Percentiles rank a stretch among this genome's conserved stretches.
Evolutionary conservation across 1,284 basidiomycete species (phyloP).

Genomic region (Ganoderma lucidum): DNA sequence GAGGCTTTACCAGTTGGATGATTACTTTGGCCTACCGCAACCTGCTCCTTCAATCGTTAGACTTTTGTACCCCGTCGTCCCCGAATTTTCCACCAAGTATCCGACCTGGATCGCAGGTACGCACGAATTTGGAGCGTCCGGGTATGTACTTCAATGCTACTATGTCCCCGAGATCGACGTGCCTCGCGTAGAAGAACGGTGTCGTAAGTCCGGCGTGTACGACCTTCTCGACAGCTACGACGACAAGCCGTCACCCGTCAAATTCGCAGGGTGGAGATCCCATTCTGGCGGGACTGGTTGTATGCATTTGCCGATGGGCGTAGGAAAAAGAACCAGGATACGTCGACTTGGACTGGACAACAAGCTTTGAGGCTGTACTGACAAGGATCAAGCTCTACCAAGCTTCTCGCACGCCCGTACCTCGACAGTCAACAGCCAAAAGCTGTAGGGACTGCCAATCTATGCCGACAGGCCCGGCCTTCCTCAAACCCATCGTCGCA

Average conservation of each 20-base stretch:
- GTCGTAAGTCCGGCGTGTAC: background rate
- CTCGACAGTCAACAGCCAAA: background rate
- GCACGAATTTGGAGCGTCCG: background rate
- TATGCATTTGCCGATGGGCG: background rate
- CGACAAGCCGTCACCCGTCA: background rate
- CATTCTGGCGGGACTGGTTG: background rate
- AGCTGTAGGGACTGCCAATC: background rate
- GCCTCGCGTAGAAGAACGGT: background rate
- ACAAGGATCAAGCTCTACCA: background rate
- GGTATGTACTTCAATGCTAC: background rate
- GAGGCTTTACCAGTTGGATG: background rate
- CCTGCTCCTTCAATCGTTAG: background rate
- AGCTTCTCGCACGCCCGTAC: background rate
- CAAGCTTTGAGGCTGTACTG: background rate
- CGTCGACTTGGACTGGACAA: background rate
- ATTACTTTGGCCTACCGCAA: too few species aligned
- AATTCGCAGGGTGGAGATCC: background rate
- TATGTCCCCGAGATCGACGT: background rate
- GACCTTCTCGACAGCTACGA: background rate
- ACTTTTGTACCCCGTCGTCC: background rate
- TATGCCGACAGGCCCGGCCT: background rate
- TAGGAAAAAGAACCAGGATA: constrained; percentile 4
- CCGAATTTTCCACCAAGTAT: background rate
- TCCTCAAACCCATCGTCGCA: background rate
- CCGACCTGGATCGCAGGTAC: background rate